Evolutionary conservation across 345 rosid species (phyloP), one percentile per base, ranked within the genome.

Genomic region (Bruguiera sexangula): DNA sequence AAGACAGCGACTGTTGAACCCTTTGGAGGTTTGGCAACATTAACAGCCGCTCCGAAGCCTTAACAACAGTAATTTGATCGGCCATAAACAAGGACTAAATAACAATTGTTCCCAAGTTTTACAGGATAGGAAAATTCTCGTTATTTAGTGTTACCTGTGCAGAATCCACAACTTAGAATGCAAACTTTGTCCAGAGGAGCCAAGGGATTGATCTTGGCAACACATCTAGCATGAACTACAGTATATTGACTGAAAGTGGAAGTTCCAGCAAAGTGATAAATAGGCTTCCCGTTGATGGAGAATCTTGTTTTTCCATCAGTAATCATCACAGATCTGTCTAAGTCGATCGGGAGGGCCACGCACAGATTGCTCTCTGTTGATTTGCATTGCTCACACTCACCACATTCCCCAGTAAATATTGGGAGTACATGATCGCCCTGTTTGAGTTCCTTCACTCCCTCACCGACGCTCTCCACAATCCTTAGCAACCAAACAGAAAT

Each of bases 131-230:
- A 24, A 27, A 55, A 56, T 56, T 27, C 0, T 21, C 29, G 16
- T 27, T 21, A 56, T 24, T 6, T 10, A 21, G 26, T 9, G 60
- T 36, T 36, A 78, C 85, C 87, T 67, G 85, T 84, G 5, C 84
- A 82, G 52, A 82, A 73, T 22, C 87, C 85, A 4, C 85, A 84
- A 69, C 87, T 78, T 31, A 84, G 82, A 53, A 82, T 58, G 51
- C 81, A 82, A 36, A 82, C 82, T 84, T 81, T 84, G 76, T 81
- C 85, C 2, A 79, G 57, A 0, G 87, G 87, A 61, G 87, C 85
- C 8, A 26, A 71, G 6, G 87, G 85, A 51, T 84, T 74, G 80
- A 84, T 77, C 82, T 84, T 84, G 56, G 85, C 85, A 2, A 79
- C 66, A 67, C 80, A 81, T 1, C 83, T 85, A 18, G 58, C 75